A percentile compares a stretch with the other conserved stretches of the same genome.
Conservation (phyloP, 169 alveolate species). For the Eimeria zaria region DNA sequence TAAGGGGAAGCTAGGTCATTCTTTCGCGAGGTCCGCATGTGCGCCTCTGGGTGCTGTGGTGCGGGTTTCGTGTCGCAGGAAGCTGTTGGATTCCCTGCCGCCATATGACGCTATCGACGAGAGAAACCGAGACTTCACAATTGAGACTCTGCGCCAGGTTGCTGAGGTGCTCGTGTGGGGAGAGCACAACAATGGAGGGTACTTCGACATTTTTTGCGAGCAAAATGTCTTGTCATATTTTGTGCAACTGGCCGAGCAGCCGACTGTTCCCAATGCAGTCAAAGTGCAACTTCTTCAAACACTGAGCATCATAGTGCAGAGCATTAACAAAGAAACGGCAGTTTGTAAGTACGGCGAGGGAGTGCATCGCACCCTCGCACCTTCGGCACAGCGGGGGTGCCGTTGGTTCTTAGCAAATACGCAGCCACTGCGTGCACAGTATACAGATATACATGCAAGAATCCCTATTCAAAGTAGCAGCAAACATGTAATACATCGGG, state of each 20-base stretch:
- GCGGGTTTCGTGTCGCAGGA: constrained; percentile 37
- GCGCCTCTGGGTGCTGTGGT: background rate
- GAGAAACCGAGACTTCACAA: constrained; percentile 62
- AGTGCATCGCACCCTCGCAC: too few relatives aligned
- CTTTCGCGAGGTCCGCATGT: background rate
- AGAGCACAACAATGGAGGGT: constrained; percentile 76
- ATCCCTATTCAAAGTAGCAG: background rate
- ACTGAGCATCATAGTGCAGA: constrained; percentile 83
- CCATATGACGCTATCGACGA: constrained; percentile 74
- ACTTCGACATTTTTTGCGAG: constrained; percentile 84
- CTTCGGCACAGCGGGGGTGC: background rate
- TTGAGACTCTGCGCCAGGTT: constrained; percentile 81
- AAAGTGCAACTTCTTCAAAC: constrained; percentile 83
- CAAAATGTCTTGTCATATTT: constrained; percentile 79
- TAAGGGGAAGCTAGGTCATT: background rate
- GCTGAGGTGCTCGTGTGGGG: constrained; percentile 86
- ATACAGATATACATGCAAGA: background rate
- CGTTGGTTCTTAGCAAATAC: background rate
- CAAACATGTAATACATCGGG: background rate
- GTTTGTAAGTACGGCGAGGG: constrained; percentile 58
- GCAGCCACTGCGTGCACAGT: background rate
- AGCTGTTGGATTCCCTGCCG: constrained; percentile 79
- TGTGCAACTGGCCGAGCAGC: constrained; percentile 62
- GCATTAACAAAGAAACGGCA: constrained; percentile 79
- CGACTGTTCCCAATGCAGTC: constrained; percentile 78